phyloP scores from a whole-genome alignment of 202 grass and related monocot genomes.

The Tripidium arundinaceum region DNA sequence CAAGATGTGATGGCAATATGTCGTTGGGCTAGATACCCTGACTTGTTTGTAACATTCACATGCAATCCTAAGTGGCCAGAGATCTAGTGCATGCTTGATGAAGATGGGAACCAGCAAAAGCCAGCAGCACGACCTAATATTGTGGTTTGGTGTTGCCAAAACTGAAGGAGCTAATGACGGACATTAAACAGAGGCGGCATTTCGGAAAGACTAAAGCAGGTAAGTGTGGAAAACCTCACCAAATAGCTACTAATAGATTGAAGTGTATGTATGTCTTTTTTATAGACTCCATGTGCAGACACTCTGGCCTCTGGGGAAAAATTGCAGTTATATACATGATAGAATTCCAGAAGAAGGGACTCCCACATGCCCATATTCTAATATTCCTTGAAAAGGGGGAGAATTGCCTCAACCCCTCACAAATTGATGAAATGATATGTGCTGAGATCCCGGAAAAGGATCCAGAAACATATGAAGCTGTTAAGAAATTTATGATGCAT shows the following conservation, averaged over 20 bases:
- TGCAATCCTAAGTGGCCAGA: constrained; percentile 28
- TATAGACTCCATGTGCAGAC: background rate
- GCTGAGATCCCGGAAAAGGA: constrained; percentile 6
- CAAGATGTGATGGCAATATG: constrained; percentile 11
- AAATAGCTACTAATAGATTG: background rate
- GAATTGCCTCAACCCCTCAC: background rate
- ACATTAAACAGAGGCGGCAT: background rate
- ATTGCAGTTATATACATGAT: constrained; percentile 23
- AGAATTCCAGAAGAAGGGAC: constrained; percentile 30
- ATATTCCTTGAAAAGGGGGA: constrained; percentile 3
- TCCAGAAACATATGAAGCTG: background rate
- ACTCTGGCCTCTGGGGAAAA: background rate
- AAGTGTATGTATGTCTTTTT: background rate
- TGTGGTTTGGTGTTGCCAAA: constrained; percentile 23
- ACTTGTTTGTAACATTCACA: constrained; percentile 10
- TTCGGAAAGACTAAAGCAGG: constrained; percentile 27
- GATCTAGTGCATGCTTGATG: constrained; percentile 21
- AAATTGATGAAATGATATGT: constrained; percentile 26
- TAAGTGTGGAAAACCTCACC: background rate
- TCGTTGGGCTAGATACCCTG: constrained; percentile 16
- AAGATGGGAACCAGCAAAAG: background rate
- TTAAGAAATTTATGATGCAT: constrained; percentile 15
- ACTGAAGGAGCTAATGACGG: background rate
- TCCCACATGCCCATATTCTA: constrained; percentile 28
- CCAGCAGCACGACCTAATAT: constrained; percentile 10